Evolutionary conservation across 331 rosid species (phyloP).

Genomic region (Cydonia oblonga): DNA sequence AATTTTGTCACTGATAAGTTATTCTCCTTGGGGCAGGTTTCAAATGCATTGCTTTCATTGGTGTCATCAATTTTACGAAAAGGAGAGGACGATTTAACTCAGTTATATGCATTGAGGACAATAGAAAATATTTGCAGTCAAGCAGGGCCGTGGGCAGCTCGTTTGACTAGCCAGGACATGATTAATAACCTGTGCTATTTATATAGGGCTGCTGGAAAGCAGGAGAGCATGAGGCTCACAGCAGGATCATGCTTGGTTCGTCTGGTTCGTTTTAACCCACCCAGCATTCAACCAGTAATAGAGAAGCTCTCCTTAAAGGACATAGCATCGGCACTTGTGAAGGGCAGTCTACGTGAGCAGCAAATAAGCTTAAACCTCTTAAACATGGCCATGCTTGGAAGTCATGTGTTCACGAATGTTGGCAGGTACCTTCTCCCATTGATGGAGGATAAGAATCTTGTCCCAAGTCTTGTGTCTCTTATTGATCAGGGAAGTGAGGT

Average conservation of each 20-base stretch:
- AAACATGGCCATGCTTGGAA: slow-evolving; percentile 81
- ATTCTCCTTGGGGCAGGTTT: slow-evolving; percentile 44
- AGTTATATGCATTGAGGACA: slow-evolving; percentile 87
- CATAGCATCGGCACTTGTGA: slow-evolving; percentile 62
- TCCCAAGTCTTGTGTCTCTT: slow-evolving; percentile 62
- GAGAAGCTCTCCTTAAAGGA: slow-evolving; percentile 86
- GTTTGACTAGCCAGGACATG: slow-evolving; percentile 75
- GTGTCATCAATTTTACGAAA: slow-evolving; percentile 77
- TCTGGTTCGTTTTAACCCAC: slow-evolving; percentile 72
- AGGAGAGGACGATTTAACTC: slow-evolving; percentile 95
- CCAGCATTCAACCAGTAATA: slow-evolving; percentile 57
- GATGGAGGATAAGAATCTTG: slow-evolving; percentile 77
- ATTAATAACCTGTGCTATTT: slow-evolving; percentile 73
- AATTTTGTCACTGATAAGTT: background rate
- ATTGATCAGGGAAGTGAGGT: slow-evolving; percentile 90
- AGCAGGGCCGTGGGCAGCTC: slow-evolving; percentile 85
- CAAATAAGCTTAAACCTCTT: slow-evolving; percentile 90
- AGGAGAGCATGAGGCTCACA: slow-evolving; percentile 88
- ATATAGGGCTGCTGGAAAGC: slow-evolving; percentile 84
- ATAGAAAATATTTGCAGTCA: slow-evolving; percentile 87
- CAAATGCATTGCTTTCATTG: slow-evolving; percentile 67
- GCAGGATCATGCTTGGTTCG: slow-evolving; percentile 99
- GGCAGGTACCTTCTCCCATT: slow-evolving; percentile 66
- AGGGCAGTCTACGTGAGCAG: slow-evolving; percentile 87
- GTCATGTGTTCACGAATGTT: slow-evolving; percentile 56